Base-by-base conservation (phyloP, 208 protist genomes). In the Novymonas esmeraldas region DNA sequence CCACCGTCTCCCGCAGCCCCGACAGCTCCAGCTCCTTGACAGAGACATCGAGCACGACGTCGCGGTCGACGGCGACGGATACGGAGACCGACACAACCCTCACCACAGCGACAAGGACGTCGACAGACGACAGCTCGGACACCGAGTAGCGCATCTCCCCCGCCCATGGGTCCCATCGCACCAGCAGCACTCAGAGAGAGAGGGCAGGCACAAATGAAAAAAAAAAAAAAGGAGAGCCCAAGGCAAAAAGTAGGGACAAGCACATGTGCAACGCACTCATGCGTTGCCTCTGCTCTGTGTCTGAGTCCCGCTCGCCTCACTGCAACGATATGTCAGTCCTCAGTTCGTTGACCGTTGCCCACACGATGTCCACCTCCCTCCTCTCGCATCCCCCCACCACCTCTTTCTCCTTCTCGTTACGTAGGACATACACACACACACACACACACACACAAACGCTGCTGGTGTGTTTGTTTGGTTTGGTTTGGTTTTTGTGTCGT, bases 41-140 rank as follows among this genome's bases (percentile, higher is more conserved):
- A 5, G 29, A 33, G 22, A 51, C 46, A 4, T 1, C n/a, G n/a
- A n/a, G n/a, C n/a, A n/a, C n/a, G n/a, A n/a, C n/a, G n/a, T n/a
- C n/a, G n/a, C n/a, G n/a, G n/a, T 11, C n/a, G 13, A 55, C 26
- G 28, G 34, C 50, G n/a, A 61, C 55, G 5, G 16, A 34, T 36
- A 61, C 55, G 14, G 9, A 31, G 34, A 61, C 20, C 22, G 1
- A 9, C 13, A 46, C 55, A 18, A 48, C 13, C 20, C 55, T 16
- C 22, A 61, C 55, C 22, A 61, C 36, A 9, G n/a, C 22, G 16
- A 33, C 22, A 16, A 59, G 33, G 28, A 45, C 38, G 0, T 34
- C 38, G 24, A 48, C 20, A 22, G 55, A 48, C 55, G 33, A 16
- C 6, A 36, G 45, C 39, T 48, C 55, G 33, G 55, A 61, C 34